Conservation (phyloP, 306 rosid species). For the Acacia acuminata region DNA sequence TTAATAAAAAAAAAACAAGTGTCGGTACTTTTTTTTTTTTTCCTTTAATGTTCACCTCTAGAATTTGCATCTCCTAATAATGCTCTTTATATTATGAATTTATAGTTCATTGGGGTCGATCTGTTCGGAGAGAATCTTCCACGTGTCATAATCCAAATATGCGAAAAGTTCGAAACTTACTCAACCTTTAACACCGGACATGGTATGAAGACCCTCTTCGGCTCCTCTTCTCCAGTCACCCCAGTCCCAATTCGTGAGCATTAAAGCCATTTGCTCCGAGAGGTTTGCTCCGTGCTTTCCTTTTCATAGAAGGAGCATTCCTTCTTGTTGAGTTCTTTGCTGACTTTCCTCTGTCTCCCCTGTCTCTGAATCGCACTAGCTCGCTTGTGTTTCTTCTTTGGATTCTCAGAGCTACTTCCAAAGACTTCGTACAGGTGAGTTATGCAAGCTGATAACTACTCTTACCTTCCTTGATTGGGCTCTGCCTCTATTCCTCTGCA, state of each 20-base stretch:
- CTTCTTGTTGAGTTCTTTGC: conserved; percentile 4
- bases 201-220: conserved; percentile 37
- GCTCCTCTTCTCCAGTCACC: background rate
- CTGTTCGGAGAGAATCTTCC: background rate
- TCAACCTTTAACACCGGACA: conserved; percentile 34
- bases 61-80: background rate
- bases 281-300: background rate
- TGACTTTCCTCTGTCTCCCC: background rate
- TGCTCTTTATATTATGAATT: background rate
- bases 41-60: no score
- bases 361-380: background rate
- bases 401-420: background rate
- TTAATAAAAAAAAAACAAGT: background rate
- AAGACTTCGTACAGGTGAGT: conserved; percentile 2
- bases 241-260: background rate
- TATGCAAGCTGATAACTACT: background rate
- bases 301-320: conserved; percentile 34
- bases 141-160: conserved; percentile 41
- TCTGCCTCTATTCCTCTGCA: background rate
- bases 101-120: background rate
- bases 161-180: conserved; percentile 17
- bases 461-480: background rate
- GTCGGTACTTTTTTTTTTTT: background rate
- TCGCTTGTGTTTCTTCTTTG: background rate
- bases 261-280: background rate